Evolutionary conservation across 352 stramenopile species (phyloP).

Genomic region (Phytophthora citrophthora): DNA sequence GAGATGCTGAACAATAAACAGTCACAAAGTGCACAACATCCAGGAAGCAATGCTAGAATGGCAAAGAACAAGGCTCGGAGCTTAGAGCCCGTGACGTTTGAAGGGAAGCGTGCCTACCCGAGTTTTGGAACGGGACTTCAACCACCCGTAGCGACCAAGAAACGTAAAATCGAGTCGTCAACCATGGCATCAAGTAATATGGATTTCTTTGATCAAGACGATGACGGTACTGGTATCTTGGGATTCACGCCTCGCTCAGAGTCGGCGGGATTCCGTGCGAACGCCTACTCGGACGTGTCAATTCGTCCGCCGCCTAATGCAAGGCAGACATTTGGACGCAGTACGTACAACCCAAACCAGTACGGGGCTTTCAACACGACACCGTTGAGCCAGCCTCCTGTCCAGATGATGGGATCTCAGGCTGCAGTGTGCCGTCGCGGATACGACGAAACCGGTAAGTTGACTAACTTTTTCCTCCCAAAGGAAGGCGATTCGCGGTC

Average conservation of each 20-base stretch:
- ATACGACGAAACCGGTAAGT: constrained; percentile 79
- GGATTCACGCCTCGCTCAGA: constrained; percentile 42
- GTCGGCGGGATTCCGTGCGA: constrained; percentile 48
- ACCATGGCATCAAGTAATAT: constrained; percentile 17
- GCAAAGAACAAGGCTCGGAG: constrained; percentile 42
- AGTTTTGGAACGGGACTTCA: constrained; percentile 26
- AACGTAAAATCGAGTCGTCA: constrained; percentile 51
- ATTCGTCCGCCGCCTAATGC: constrained; percentile 47
- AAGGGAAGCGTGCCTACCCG: constrained; percentile 34
- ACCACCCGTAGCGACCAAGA: constrained; percentile 59
- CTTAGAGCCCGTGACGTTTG: constrained; percentile 12
- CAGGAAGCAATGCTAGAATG: constrained; percentile 4
- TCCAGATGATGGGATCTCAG: constrained; percentile 40
- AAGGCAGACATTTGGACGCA: constrained; percentile 54
- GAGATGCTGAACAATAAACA: constrained; percentile 61
- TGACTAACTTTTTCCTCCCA: constrained; percentile 78
- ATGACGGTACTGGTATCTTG: constrained; percentile 4
- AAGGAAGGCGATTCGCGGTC: constrained; percentile 43
- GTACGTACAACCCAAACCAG: constrained; percentile 71
- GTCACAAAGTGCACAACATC: constrained; percentile 16
- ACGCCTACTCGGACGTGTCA: constrained; percentile 72
- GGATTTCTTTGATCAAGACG: constrained; percentile 10
- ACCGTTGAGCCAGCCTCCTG: constrained; percentile 44
- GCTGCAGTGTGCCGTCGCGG: constrained; percentile 59
- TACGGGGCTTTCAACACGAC: constrained; percentile 71